Percentiles rank a stretch among this genome's conserved stretches.
Conservation (phyloP, 495 filamentous ascomycete genomes). For the Xylaria curta region DNA sequence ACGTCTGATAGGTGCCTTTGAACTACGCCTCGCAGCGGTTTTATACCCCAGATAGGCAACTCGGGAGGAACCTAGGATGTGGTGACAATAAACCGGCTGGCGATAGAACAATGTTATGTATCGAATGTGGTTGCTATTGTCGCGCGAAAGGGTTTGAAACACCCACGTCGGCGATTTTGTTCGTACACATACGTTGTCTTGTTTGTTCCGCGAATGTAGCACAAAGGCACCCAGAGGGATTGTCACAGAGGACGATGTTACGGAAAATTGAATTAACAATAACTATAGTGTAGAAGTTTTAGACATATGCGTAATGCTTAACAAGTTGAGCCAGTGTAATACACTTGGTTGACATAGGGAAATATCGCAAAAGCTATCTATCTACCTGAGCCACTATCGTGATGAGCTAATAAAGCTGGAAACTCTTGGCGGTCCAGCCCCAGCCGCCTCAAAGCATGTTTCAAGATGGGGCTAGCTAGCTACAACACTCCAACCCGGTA, state of each 20-base stretch:
- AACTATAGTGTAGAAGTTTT: background rate
- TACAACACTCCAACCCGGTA: background rate
- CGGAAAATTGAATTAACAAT: background rate
- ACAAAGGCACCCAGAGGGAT: background rate
- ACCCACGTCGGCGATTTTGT: background rate
- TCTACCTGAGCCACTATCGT: background rate
- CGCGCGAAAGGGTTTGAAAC: background rate
- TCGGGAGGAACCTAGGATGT: background rate
- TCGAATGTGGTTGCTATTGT: background rate
- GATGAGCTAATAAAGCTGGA: background rate
- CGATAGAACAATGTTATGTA: background rate
- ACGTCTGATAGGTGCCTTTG: background rate
- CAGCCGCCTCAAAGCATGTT: slow-evolving; percentile 1
- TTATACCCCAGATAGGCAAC: background rate
- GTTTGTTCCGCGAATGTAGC: background rate
- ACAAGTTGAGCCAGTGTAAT: background rate
- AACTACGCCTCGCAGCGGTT: background rate
- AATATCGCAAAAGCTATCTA: background rate
- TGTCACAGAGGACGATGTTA: background rate
- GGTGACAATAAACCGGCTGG: background rate
- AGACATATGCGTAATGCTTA: background rate
- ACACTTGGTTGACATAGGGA: background rate
- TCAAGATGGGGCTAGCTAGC: background rate
- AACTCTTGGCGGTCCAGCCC: background rate
- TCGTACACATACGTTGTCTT: background rate